Conservation (phyloP, 805 yeast species). For the Candida awuae region DNA sequence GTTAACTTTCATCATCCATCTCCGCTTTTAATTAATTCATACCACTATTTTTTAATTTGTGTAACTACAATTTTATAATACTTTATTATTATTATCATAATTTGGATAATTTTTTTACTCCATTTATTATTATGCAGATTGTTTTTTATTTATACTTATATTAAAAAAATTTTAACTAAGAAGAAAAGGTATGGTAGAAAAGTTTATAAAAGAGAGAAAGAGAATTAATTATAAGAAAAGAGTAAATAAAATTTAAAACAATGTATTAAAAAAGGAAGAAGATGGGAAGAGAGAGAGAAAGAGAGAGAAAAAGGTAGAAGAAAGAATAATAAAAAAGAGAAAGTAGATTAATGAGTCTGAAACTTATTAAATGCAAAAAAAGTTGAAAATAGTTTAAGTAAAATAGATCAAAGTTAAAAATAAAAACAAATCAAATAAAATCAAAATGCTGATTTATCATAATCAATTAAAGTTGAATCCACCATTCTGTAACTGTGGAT, state of each 20-base stretch:
- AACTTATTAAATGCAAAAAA: too few relatives aligned
- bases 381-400: too few relatives aligned
- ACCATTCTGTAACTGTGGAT: slow-evolving; percentile 38
- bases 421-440: background rate
- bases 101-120: too few relatives aligned
- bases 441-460: background rate
- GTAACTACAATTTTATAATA: too few relatives aligned
- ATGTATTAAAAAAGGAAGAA: slow-evolving; percentile 13
- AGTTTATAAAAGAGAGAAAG: background rate
- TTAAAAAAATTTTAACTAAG: too few relatives aligned
- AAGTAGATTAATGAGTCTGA: too few relatives aligned
- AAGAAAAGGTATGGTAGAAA: too few relatives aligned
- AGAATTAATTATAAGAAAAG: slow-evolving; percentile 10
- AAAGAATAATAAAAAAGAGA: background rate
- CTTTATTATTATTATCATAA: too few relatives aligned
- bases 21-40: slow-evolving; percentile 34
- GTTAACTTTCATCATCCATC: slow-evolving; percentile 10
- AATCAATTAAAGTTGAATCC: slow-evolving; percentile 40
- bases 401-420: background rate
- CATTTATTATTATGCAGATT: too few relatives aligned
- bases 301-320: background rate
- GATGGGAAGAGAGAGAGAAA: slow-evolving; percentile 8
- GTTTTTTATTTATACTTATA: too few relatives aligned
- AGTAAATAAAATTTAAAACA: slow-evolving; percentile 15
- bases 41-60: too few relatives aligned